phyloP scores from a whole-genome alignment of 2,329 filamentous ascomycete genomes.

The Phialophora expanda region DNA sequence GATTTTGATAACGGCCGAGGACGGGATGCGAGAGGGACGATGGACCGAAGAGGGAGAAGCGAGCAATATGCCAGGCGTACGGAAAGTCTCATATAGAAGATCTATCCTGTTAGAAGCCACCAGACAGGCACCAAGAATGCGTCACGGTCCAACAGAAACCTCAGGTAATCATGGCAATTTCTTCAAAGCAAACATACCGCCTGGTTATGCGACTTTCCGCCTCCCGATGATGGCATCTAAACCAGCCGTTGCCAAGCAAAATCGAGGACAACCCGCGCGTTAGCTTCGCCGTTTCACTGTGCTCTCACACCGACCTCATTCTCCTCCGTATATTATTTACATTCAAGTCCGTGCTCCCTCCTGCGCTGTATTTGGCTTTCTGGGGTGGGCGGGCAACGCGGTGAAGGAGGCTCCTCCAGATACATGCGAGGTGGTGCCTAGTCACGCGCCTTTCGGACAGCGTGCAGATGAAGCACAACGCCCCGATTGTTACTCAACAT shows the following conservation, averaged over 20 bases:
- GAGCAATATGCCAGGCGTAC: slow-evolving; percentile 27
- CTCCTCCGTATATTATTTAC: not conserved
- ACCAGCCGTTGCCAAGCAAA: slow-evolving; percentile 7
- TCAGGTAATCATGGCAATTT: slow-evolving; percentile 19
- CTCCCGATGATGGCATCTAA: slow-evolving; percentile 2
- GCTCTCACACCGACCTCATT: not conserved
- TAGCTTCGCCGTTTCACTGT: not conserved
- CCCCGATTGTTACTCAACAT: not conserved
- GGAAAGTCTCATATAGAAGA: slow-evolving; percentile 33
- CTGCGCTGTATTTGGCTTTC: not conserved
- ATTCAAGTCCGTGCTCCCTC: not conserved
- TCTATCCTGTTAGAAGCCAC: slow-evolving; percentile 2
- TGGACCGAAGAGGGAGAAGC: slow-evolving; percentile 22
- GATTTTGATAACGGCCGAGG: slow-evolving; percentile 21
- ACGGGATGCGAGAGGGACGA: slow-evolving; percentile 19
- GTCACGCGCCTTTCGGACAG: not conserved
- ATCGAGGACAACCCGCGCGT: slow-evolving; percentile 2
- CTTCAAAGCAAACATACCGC: slow-evolving; percentile 1
- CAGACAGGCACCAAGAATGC: slow-evolving; percentile 23
- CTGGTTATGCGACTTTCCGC: slow-evolving; percentile 1
- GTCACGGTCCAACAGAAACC: slow-evolving; percentile 15
- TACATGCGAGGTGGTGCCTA: not conserved
- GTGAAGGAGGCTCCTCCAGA: not conserved
- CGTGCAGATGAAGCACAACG: slow-evolving; percentile 6
- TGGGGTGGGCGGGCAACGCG: not conserved